These are phyloP conservation scores for Eutrema japonicum DNA, from an alignment of 345 rosid genomes.

Conservation along the genomic window DNA sequence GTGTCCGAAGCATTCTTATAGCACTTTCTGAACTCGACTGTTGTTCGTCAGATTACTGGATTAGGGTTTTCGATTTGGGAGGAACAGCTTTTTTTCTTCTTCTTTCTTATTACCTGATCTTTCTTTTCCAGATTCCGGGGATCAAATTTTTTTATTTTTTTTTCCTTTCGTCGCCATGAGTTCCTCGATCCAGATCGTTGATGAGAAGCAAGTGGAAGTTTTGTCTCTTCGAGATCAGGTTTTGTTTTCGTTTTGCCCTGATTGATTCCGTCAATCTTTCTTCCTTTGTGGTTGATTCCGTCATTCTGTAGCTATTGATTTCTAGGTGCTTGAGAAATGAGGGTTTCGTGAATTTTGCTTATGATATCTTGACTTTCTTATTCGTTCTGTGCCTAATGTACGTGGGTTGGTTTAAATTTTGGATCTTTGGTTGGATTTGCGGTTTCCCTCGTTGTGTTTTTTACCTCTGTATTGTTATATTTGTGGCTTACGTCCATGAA, in stretches of 20 bases:
- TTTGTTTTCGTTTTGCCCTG: background rate
- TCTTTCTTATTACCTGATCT: background rate
- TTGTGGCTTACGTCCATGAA: background rate
- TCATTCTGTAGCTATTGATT: constrained; percentile 6
- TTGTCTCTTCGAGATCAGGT: constrained; percentile 44
- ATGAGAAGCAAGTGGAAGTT: constrained; percentile 35
- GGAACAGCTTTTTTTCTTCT: background rate
- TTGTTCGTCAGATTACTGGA: constrained; percentile 8
- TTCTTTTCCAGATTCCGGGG: constrained; percentile 5
- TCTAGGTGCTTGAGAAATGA: background rate
- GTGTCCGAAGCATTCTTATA: background rate
- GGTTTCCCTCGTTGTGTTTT: background rate
- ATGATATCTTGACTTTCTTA: background rate
- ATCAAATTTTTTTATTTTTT: constrained; percentile 14
- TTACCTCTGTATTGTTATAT: background rate
- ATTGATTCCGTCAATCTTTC: background rate
- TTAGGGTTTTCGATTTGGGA: constrained; percentile 19
- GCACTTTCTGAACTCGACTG: constrained; percentile 1
- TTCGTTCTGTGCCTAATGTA: background rate
- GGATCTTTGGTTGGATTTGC: background rate
- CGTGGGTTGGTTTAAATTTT: background rate
- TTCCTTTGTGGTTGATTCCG: background rate
- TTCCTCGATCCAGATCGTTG: constrained; percentile 43
- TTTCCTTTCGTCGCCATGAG: constrained; percentile 33
- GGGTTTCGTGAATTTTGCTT: background rate